Base-by-base conservation (phyloP, 768 basidiomycete genomes). In the Podaxis sp. region DNA sequence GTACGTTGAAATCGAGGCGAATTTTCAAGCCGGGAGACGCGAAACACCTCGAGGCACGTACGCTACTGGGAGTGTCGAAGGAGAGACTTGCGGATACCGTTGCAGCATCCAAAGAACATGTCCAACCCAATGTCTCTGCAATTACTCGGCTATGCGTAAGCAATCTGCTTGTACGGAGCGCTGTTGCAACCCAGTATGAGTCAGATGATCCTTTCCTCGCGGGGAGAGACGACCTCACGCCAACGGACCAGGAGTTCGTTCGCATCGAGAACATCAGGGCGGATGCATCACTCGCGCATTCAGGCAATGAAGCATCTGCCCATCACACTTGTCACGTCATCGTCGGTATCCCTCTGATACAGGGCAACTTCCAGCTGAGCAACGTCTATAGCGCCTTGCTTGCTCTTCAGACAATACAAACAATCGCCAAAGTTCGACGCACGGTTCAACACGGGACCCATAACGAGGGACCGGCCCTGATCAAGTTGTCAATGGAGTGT, bases 341-440 rank as follows among this genome's bases (percentile, higher is more conserved):
- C 1, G 68, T 85, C 13, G 67, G 74, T n/a, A 72, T 90, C 18
- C 83, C 87, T 14, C 77, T 79, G 54, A 70, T 87, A 32, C 76
- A 78, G 37, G 76, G 77, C 5, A 75, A 75, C 47, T 77, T 92
- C 61, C 81, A 85, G 65, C 72, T 91, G 57, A 82, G 83, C 14
- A 85, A 89, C 68, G 74, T 88, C 32, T 95, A 95, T 69, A 87
- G 85, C 65, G 66, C 77, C 14, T 75, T 94, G 46, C 79, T 93
- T 51, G 90, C 87, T 9, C 53, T 79, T 6, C 79, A 81, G 50
- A 84, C 84, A 2, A 32, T 89, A 48, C 71, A 77, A 62, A 68
- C 71, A 1, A 68, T 91, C 27, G 44, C 52, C 21, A 65, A 64
- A 7, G 66, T 67, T 11, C 62, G 66, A 21, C 64, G 44, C 10